A percentile compares a stretch with the other conserved stretches of the same genome.
Evolutionary conservation across 164 flowering plant genomes (phyloP).

Genomic region (Vitis cinerea): DNA sequence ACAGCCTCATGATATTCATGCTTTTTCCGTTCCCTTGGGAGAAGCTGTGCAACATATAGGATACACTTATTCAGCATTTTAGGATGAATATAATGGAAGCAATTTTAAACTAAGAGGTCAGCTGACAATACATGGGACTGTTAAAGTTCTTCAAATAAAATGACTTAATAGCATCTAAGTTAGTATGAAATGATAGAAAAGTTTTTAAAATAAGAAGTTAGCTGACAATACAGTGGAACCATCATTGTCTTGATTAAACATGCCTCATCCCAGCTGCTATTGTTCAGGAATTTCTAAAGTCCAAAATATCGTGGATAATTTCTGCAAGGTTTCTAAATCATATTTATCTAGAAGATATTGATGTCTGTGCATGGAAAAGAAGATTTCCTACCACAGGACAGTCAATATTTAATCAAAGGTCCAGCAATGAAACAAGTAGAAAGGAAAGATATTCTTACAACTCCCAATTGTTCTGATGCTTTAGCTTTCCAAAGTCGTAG

Average conservation of each 20-base stretch:
- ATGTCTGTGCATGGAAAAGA: too few species aligned
- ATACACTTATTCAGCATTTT: neutral
- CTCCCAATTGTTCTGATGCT: slow-evolving; percentile 97
- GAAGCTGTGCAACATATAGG: slow-evolving; percentile 52
- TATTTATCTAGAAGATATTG: too few species aligned
- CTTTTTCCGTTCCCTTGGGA: slow-evolving; percentile 80
- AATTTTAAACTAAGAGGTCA: neutral
- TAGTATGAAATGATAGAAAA: too few species aligned
- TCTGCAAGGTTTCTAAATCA: too few species aligned
- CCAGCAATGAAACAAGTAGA: neutral
- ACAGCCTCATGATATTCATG: slow-evolving; percentile 83
- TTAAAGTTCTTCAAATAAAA: too few species aligned
- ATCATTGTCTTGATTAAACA: too few species aligned
- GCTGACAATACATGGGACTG: neutral
- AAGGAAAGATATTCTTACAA: slow-evolving; percentile 53
- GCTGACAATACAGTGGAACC: too few species aligned
- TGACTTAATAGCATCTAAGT: too few species aligned
- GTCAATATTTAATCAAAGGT: neutral
- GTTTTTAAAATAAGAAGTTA: too few species aligned
- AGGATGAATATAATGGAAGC: neutral
- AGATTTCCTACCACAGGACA: neutral
- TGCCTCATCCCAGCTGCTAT: too few species aligned
- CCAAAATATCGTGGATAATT: neutral
- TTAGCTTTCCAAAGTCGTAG: slow-evolving; percentile 96
- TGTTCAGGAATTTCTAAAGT: neutral